phyloP scores from a whole-genome alignment of 2,329 filamentous ascomycete genomes.

The Colletotrichum nymphaeae region DNA sequence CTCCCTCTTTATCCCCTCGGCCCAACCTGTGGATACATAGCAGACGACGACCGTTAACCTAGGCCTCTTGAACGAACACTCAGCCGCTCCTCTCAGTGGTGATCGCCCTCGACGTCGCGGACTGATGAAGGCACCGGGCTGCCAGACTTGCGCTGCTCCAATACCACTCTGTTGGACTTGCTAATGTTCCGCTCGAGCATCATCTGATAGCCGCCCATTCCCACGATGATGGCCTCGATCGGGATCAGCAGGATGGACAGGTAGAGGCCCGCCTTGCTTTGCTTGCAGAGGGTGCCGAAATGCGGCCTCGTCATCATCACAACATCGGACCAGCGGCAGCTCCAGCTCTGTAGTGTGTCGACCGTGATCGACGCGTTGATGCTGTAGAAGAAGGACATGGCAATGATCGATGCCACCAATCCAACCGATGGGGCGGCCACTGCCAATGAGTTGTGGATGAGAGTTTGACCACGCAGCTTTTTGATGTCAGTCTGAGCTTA shows the following conservation, averaged over 20 bases:
- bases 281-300: conserved; percentile 67
- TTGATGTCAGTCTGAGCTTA: neutral
- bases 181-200: conserved; percentile 55
- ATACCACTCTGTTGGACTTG: conserved; percentile 42
- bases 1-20: neutral
- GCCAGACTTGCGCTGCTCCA: conserved; percentile 47
- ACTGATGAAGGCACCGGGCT: conserved; percentile 41
- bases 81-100: neutral
- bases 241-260: conserved; percentile 68
- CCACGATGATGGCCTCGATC: conserved; percentile 62
- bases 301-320: conserved; percentile 63
- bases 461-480: conserved; percentile 21
- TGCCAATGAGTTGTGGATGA: conserved; percentile 35
- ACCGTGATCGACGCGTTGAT: conserved; percentile 62
- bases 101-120: conserved; percentile 20
- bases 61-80: neutral
- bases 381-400: conserved; percentile 68
- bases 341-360: conserved; percentile 72
- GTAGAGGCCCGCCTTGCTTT: conserved; percentile 65
- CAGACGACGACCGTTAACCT: neutral
- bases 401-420: conserved; percentile 58
- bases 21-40: neutral
- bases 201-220: conserved; percentile 56
- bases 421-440: conserved; percentile 44
- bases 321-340: conserved; percentile 69